Evolutionary conservation across 805 yeast genomes (phyloP).

Genomic region (Tanozyma kutaoensis): DNA sequence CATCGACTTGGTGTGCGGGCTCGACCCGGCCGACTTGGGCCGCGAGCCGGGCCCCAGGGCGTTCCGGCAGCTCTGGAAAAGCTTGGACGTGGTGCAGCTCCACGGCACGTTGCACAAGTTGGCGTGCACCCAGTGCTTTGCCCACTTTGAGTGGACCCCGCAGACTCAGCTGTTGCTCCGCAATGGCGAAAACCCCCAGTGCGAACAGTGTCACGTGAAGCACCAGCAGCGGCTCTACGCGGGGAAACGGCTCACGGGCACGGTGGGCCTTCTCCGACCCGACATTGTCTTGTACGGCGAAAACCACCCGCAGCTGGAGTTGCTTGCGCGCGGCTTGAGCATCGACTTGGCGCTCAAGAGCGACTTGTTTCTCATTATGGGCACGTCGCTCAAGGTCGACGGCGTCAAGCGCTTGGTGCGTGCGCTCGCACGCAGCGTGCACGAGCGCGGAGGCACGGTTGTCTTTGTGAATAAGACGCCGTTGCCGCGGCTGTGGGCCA

Average conservation of each 20-base stretch:
- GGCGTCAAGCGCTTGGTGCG: slow-evolving; percentile 77
- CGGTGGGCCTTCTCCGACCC: slow-evolving; percentile 72
- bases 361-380: slow-evolving; percentile 75
- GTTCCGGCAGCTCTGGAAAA: slow-evolving; percentile 39
- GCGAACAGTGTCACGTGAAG: slow-evolving; percentile 51
- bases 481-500: slow-evolving; percentile 53
- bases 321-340: slow-evolving; percentile 56
- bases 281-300: slow-evolving; percentile 89
- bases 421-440: slow-evolving; percentile 54
- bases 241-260: slow-evolving; percentile 67
- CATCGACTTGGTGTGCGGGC: slow-evolving; percentile 51
- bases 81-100: slow-evolving; percentile 68
- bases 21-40: slow-evolving; percentile 17
- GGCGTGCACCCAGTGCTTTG: slow-evolving; percentile 62
- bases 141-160: slow-evolving; percentile 47
- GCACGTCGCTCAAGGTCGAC: slow-evolving; percentile 83
- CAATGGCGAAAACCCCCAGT: slow-evolving; percentile 62
- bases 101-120: slow-evolving; percentile 80
- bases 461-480: slow-evolving; percentile 63
- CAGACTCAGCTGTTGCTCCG: slow-evolving; percentile 32
- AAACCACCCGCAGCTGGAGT: slow-evolving; percentile 77
- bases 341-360: slow-evolving; percentile 58
- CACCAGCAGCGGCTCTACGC: slow-evolving; percentile 40
- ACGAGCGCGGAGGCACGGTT: slow-evolving; percentile 69
- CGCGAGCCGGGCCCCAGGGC: no score